phyloP scores from a whole-genome alignment of 495 filamentous ascomycete genomes.

The Trichoderma virens region DNA sequence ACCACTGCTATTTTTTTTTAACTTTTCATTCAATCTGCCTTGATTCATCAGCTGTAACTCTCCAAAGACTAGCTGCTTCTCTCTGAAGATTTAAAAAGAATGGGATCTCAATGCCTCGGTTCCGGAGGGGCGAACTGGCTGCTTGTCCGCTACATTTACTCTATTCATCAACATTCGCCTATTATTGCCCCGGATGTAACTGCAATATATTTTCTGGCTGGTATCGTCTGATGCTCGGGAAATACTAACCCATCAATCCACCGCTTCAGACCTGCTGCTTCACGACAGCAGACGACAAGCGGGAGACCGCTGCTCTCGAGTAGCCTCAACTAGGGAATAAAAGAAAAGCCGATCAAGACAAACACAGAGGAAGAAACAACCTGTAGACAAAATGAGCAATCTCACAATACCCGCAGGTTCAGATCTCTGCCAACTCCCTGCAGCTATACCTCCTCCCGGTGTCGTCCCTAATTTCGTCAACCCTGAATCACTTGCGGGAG shows the following conservation, averaged over 20 bases:
- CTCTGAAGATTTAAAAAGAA: not conserved
- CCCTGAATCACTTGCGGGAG: not conserved
- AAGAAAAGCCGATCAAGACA: not conserved
- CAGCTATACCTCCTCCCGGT: not conserved
- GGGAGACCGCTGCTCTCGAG: too few species aligned
- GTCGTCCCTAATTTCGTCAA: not conserved
- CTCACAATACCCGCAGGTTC: not conserved
- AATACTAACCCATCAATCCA: too few species aligned
- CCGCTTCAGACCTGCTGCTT: too few species aligned
- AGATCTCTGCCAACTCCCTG: not conserved
- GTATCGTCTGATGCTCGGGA: too few species aligned
- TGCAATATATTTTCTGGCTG: too few species aligned
- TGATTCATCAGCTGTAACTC: not conserved
- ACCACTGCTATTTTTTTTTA: not conserved
- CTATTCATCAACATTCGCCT: not conserved
- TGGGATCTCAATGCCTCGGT: not conserved
- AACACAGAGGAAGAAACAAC: not conserved
- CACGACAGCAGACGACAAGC: too few species aligned
- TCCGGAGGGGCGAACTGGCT: too few species aligned
- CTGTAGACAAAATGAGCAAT: not conserved
- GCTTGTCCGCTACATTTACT: not conserved
- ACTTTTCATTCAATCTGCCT: not conserved
- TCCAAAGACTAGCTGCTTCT: not conserved
- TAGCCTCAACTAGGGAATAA: too few species aligned
- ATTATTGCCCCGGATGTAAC: too few species aligned